phyloP scores from a whole-genome alignment of 202 grass and related monocot genomes.

The Musa balbisiana region DNA sequence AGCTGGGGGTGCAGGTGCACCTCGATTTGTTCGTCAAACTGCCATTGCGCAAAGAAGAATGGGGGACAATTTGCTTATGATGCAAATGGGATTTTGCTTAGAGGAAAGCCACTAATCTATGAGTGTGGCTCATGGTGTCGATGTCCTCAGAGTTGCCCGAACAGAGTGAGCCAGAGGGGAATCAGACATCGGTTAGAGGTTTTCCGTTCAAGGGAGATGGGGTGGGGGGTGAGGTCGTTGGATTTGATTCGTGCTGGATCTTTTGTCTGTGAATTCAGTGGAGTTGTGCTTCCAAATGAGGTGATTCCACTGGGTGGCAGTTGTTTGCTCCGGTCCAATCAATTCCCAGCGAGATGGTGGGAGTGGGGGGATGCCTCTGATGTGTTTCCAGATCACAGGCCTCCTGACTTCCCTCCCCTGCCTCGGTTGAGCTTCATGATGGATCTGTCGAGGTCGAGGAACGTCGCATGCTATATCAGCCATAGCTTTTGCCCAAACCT shows the following conservation, averaged over 20 bases:
- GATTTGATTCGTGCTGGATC: conserved; percentile 85
- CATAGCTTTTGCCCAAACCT: conserved; percentile 94
- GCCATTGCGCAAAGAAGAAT: conserved; percentile 67
- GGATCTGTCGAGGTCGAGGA: conserved; percentile 77
- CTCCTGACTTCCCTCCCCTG: conserved; percentile 42
- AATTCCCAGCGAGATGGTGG: conserved; percentile 71
- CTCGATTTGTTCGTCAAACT: conserved; percentile 57
- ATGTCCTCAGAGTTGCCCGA: conserved; percentile 67
- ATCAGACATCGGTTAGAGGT: conserved; percentile 65
- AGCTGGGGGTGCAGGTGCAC: conserved; percentile 63
- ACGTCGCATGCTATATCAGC: conserved; percentile 97
- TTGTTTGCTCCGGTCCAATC: conserved; percentile 66
- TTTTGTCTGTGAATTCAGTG: conserved; percentile 92
- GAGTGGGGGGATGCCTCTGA: conserved; percentile 96
- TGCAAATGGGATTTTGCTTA: conserved; percentile 42
- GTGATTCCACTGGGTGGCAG: conserved; percentile 43
- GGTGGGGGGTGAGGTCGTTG: conserved; percentile 90
- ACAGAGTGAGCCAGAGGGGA: conserved; percentile 89
- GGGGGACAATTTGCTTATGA: conserved; percentile 83
- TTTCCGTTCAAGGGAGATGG: conserved; percentile 82
- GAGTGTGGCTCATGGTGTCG: conserved; percentile 77
- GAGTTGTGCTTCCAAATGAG: conserved; percentile 44
- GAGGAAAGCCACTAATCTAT: conserved; percentile 78
- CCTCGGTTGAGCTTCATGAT: conserved; percentile 65
- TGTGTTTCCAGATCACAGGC: conserved; percentile 55